A percentile compares a stretch with the other conserved stretches of the same genome.
phyloP scores from a whole-genome alignment of 1,139 yeast genomes.

The Protomyces arabidopsidicola region DNA sequence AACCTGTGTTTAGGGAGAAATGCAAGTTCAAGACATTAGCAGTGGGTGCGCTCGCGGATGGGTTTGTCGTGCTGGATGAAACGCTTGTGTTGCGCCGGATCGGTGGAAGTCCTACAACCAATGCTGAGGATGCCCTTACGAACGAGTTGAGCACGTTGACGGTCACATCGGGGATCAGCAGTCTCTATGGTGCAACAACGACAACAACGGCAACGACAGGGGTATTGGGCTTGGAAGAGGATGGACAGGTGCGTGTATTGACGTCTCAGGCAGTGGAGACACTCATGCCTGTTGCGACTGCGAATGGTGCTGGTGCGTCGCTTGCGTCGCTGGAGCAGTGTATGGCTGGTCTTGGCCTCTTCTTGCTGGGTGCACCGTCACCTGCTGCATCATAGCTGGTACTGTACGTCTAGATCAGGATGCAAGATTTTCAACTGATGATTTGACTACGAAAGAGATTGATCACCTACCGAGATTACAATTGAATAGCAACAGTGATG shows the following conservation, averaged over 20 bases:
- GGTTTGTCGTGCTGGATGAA: neutral
- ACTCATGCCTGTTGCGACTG: neutral
- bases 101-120: neutral
- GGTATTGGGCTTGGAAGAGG: neutral
- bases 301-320: neutral
- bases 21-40: constrained; percentile 4
- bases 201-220: neutral
- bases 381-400: neutral
- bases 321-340: neutral
- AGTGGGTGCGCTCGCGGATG: neutral
- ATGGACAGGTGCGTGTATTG: neutral
- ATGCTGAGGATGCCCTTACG: neutral
- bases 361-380: neutral
- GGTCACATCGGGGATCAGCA: neutral
- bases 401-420: neutral
- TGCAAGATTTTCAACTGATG: neutral
- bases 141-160: neutral
- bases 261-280: neutral
- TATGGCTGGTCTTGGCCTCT: neutral
- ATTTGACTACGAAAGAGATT: neutral
- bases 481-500: too few relatives aligned
- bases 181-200: neutral
- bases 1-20: constrained; percentile 20
- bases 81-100: neutral
- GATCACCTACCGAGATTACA: too few relatives aligned